Evolutionary conservation across 2,329 filamentous ascomycete species (phyloP), one percentile per base, ranked within the genome.

Genomic region (Neurospora sp.): DNA sequence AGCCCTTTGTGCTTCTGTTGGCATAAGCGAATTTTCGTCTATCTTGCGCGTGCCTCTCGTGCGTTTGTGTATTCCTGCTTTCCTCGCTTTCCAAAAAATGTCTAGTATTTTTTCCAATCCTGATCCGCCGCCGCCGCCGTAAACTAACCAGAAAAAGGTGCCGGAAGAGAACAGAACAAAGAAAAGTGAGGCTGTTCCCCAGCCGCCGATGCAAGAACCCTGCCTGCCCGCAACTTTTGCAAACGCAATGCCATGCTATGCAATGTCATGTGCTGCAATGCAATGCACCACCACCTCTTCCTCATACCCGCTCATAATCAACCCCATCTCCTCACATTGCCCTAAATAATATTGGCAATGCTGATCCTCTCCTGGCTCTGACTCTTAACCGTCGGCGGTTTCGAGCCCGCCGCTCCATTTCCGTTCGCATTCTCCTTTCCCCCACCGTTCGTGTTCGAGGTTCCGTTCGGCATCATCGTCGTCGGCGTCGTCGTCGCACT

Each of bases 291-390:
- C 23, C 52, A 62, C 46, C 46, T 17, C 52, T 12, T 8, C 52
- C 52, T 28, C 11, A 3, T 52, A 17, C 11, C 23, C 19, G 23
- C 23, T 28, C 6, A 15, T 8, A 17, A 23, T 28, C 28, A 57
- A 66, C 33, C 33, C 17, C 17, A 38, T 39, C 23, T 5, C 23
- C 52, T 17, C 10, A 28, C 46, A 4, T 62, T 36, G 28, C 52
- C 28, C 23, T 70, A 75, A 38, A 83, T 82, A 70, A 83, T 83
- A 74, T 83, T 82, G 68, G 80, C 81, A 70, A 83, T 83, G 75
- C 81, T 82, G 71, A 83, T 81, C 68, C 81, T 77, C 78, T 83
- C 78, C 75, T 83, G 78, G 74, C 73, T 82, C 70, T 80, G 79
- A 40, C 76, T 80, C 70, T 79, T 80, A 15, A 73, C 68, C 28